Conservation (phyloP, 371 early-diverging fungal genomes). For the Mortierella sp. region DNA sequence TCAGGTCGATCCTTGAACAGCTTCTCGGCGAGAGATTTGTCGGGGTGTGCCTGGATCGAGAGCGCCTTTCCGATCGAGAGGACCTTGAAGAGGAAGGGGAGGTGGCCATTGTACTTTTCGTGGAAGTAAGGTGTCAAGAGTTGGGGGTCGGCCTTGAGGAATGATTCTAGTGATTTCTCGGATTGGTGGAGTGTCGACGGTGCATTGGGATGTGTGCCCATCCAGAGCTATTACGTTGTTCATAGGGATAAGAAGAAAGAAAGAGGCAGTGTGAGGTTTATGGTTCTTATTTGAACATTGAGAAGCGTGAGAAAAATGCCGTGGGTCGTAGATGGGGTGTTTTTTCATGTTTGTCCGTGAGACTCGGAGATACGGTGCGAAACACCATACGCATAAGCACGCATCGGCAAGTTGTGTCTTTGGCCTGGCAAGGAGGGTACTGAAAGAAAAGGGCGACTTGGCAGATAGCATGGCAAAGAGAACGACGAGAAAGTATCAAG, state of each 20-base stretch:
- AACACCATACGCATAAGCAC: not conserved
- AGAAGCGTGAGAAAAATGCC: constrained; percentile 11
- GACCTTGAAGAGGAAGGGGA: constrained; percentile 98
- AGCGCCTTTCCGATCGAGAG: constrained; percentile 95
- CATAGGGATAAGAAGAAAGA: not conserved
- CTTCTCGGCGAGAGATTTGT: constrained; percentile 84
- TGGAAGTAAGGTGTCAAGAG: constrained; percentile 67
- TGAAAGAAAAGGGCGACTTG: not conserved
- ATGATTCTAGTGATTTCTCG: constrained; percentile 66
- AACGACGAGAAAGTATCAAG: not conserved
- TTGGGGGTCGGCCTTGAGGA: constrained; percentile 62
- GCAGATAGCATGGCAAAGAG: not conserved
- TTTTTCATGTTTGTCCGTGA: not conserved
- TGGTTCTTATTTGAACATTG: not conserved
- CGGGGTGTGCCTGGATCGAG: constrained; percentile 98
- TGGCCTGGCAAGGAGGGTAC: too few relatives aligned
- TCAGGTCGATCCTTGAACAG: constrained; percentile 82
- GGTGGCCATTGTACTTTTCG: constrained; percentile 76
- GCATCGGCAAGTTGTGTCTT: not conserved
- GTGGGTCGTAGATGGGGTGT: not conserved
- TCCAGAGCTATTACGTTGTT: constrained; percentile 84
- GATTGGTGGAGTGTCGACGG: constrained; percentile 73
- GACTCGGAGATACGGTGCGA: not conserved
- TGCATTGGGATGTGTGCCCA: constrained; percentile 97
- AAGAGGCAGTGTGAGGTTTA: too few relatives aligned